Evolutionary conservation across 106 monocot species (phyloP).

Genomic region (Dendrobium chrysotoxum): DNA sequence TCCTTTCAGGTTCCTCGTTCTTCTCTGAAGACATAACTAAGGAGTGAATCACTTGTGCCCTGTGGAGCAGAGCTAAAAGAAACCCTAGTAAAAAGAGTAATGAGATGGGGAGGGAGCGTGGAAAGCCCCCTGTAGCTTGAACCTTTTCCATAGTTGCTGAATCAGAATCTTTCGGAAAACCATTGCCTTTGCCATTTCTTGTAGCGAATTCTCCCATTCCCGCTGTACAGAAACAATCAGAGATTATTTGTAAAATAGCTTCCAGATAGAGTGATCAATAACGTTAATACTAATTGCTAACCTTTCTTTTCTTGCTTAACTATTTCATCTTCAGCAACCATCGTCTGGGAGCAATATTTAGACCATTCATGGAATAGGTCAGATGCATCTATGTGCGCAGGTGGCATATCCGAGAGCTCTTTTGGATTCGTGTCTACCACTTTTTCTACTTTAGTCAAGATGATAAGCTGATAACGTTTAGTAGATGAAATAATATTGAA

Average conservation of each 20-base stretch:
- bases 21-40: conserved; percentile 2
- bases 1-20: background rate
- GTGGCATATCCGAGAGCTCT: background rate
- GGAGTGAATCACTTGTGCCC: background rate
- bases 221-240: background rate
- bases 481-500: background rate
- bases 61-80: background rate
- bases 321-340: background rate
- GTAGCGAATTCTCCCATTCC: background rate
- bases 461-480: background rate
- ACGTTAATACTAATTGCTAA: too few species aligned
- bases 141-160: background rate
- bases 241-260: background rate
- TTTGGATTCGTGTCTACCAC: background rate
- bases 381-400: background rate
- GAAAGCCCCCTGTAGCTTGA: background rate
- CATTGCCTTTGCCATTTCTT: background rate
- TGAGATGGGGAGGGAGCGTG: background rate
- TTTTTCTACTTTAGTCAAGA: background rate
- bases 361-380: conserved; percentile 2
- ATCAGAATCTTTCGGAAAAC: background rate
- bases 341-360: conserved; percentile 4
- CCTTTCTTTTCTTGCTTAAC: background rate
- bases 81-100: conserved; percentile 3
- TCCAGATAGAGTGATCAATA: background rate